Evolutionary conservation across 2,329 filamentous ascomycete species (phyloP), one percentile per base, ranked within the genome.

Genomic region (Colletotrichum ledebouriae): DNA sequence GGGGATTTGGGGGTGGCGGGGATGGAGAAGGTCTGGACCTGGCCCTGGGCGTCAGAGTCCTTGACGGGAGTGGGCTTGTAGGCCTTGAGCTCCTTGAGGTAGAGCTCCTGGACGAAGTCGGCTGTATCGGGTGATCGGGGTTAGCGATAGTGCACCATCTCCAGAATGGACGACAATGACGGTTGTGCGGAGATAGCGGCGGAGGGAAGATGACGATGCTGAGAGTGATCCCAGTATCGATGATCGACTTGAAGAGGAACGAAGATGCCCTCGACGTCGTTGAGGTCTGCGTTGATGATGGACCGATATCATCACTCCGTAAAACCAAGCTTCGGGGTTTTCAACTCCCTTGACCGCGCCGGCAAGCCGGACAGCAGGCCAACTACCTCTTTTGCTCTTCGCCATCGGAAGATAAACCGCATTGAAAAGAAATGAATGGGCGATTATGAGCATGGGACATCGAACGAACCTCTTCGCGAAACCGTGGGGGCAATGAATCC

Each of bases 71-170:
- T 86, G 72, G 90, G 85, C 89, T 98, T 98, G 92, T 97, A 98
- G 83, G 90, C 89, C 85, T 95, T 96, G 79, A 99, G 90, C 84
- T 98, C 94, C 82, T 91, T 92, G 76, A 99, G 90, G 88, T 99
- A 99, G 79, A 99, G 89, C 81, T 98, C 95, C 85, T 98, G 96
- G 76, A 99, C 93, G 77, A 97, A 90, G 83, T 99, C 96, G 89
- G 93, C 96, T 98, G 79, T 72, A 59, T 29, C 39, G 25, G 47
- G 59, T 22, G 7, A 17, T 42, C 37, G 41, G 59, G 50, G 60
- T 68, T 59, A 68, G 60, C 50, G 46, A 47, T 17, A 25, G 20
- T 39, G 29, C 29, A 9, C 29, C 4, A 20, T 20, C 15, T 12
- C 37, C 20, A 9, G 34, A 39, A 22, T 11, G 10, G 60, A 17